Evolutionary conservation across 331 rosid species (phyloP).

Genomic region (Prunus yedoensis): DNA sequence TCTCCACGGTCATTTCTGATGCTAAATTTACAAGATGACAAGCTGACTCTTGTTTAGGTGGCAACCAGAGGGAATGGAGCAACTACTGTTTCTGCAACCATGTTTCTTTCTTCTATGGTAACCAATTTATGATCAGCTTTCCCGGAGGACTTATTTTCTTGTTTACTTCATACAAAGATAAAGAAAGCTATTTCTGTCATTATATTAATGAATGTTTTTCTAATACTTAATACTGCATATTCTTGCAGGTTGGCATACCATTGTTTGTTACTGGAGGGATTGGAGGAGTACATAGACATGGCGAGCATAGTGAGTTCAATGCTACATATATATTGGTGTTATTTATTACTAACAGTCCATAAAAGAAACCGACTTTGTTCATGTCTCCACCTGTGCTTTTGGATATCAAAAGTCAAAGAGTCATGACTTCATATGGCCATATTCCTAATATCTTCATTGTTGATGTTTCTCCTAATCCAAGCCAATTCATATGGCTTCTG

Average conservation of each 20-base stretch:
- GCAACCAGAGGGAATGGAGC: slow-evolving; percentile 81
- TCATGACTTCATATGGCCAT: background rate
- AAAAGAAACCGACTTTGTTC: slow-evolving; percentile 11
- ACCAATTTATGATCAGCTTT: slow-evolving; percentile 12
- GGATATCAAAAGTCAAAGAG: background rate
- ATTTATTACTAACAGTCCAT: slow-evolving; percentile 10
- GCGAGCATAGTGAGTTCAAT: slow-evolving; percentile 63
- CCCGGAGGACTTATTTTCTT: background rate
- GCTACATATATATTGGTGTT: slow-evolving; percentile 11
- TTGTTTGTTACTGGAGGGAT: slow-evolving; percentile 95
- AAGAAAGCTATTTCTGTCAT: background rate
- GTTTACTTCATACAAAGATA: background rate
- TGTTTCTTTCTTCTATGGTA: slow-evolving; percentile 85
- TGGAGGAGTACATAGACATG: slow-evolving; percentile 93
- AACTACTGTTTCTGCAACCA: slow-evolving; percentile 89
- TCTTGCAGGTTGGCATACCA: slow-evolving; percentile 70
- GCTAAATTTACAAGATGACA: slow-evolving; percentile 13
- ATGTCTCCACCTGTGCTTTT: background rate
- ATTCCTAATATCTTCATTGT: background rate
- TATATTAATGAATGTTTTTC: slow-evolving; percentile 15
- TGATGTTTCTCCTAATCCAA: background rate
- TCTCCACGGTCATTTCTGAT: background rate
- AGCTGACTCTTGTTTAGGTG: slow-evolving; percentile 47
- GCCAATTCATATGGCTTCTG: background rate
- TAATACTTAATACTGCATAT: slow-evolving; percentile 1